Evolutionary conservation across 257 asterid species (phyloP), one percentile per base, ranked within the genome.

Genomic region (Eustoma russellianum): DNA sequence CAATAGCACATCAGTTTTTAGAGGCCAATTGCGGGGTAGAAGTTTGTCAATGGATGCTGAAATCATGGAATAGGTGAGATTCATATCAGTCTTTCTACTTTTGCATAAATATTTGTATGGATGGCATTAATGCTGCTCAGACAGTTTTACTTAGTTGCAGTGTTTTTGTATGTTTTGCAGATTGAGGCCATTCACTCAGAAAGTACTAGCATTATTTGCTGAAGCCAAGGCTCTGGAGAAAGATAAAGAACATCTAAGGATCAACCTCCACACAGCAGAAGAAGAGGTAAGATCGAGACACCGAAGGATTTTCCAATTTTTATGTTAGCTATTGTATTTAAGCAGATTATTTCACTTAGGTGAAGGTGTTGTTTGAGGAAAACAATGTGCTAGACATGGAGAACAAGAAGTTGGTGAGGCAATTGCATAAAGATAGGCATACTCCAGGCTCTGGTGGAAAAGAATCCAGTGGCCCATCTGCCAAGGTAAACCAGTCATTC

Each of bases 261-360:
- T 61, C 44, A 92, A 92, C 74, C 93, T 92, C 52, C 74, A 13
- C 40, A 85, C 64, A 73, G 94, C 99, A 48, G 99, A 92, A 75
- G 90, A 78, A 41, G 99, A 92, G 94, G 98, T 91, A 67, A 46
- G 59, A 43, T 53, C 43, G 35, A 24, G 17, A 35, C 48, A 48
- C 28, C 35, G 50, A 53, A 28, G 35, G 35, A 47, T 41, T 44
- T 8, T 50, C 13, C 14, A 46, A 35, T 19, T 16, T 52, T 48
- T 38, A 14, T 19, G 6, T 53, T 53, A 24, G 30, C 30, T 24
- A 28, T 12, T 5, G 43, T 51, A 46, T n/a, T 41, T 13, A 52
- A 50, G 28, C 41, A 49, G n/a, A 53, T 41, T 43, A 18, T 35
- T 57, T n/a, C 57, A 53, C 66, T 61, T 74, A 86, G 94, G 96